These are phyloP conservation scores for Tetraselmis chui DNA, from an alignment of 139 green algal species.

Conservation along the genomic window DNA sequence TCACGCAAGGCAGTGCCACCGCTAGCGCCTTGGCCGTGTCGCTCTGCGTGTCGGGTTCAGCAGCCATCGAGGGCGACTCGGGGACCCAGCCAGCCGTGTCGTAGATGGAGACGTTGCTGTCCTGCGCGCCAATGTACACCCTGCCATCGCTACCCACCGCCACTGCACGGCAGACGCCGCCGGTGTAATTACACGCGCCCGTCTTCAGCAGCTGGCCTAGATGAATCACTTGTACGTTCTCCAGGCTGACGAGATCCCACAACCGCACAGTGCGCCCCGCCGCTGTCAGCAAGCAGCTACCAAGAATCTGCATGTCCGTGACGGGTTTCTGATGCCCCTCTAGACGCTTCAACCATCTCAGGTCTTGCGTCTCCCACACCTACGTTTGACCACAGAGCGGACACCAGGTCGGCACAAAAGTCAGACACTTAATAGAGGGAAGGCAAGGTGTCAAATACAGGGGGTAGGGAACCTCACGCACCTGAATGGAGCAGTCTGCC, in stretches of 20 bases:
- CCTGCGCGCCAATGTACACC: constrained; percentile 32
- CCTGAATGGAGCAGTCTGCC: neutral
- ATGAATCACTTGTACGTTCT: neutral
- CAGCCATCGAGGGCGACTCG: neutral
- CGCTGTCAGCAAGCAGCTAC: constrained; percentile 27
- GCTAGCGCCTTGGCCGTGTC: neutral
- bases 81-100: neutral
- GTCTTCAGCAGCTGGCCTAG: neutral
- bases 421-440: too few species aligned
- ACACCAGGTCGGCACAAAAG: too few species aligned
- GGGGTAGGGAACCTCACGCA: too few species aligned
- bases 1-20: neutral
- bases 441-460: too few species aligned
- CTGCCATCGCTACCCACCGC: neutral
- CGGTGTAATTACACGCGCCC: neutral
- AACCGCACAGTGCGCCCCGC: constrained; percentile 64
- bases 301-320: constrained; percentile 40
- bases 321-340: constrained; percentile 66
- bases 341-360: constrained; percentile 36
- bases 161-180: neutral
- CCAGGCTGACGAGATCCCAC: constrained; percentile 47
- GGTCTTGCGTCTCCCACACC: constrained; percentile 57
- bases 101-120: constrained; percentile 29
- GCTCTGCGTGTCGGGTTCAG: neutral
- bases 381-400: constrained; percentile 20